Base-by-base conservation (phyloP, 2,329 filamentous ascomycete genomes). In the Talaromyces sp. region DNA sequence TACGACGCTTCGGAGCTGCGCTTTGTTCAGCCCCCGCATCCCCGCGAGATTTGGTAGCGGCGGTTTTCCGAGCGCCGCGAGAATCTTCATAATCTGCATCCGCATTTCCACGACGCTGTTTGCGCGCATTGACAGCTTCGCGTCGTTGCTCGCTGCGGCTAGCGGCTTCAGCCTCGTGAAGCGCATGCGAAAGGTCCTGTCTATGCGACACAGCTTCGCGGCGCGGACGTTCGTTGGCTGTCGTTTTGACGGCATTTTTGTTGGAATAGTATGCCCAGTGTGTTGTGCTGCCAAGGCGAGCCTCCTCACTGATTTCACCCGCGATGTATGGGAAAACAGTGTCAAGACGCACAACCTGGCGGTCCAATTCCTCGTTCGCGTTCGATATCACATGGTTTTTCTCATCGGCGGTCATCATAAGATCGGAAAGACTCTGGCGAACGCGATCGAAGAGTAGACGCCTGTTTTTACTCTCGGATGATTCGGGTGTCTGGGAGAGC, bases 371-470 rank as follows among this genome's bases (percentile, higher is more conserved):
- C 63, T 96, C 90, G 65, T 93, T 94, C 49, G 94, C 93, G 14
- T 93, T 95, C 33, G 90, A 88, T 51, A 97, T 88, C 63, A 99
- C 94, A 63, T 97, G 92, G 62, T 97, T 96, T 76, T 99, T 99
- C 75, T 99, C 94, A 68, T 99, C 94, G 33, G 97, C 82, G 1
- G 92, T 93, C 43, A 91, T 85, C 40, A 97, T 85, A 80, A 97
- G 89, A 63, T 92, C 89, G 60, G 88, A 85, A 47, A 96, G 87
- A 60, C 89, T 87, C 64, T 86, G 81, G 33, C 91, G 87, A 48
- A 93, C 86, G 55, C 90, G 86, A 64, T 86, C 85, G 69, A 93
- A 96, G 37, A 92, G 79, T 65, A 88, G 84, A 60, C 90, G 86
- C 59, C 76, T 74, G 49, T 64, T 66, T 61, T 65, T 71, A 49